phyloP scores from a whole-genome alignment of 2,329 filamentous ascomycete species.

The Orbilia blumenaviensis region DNA sequence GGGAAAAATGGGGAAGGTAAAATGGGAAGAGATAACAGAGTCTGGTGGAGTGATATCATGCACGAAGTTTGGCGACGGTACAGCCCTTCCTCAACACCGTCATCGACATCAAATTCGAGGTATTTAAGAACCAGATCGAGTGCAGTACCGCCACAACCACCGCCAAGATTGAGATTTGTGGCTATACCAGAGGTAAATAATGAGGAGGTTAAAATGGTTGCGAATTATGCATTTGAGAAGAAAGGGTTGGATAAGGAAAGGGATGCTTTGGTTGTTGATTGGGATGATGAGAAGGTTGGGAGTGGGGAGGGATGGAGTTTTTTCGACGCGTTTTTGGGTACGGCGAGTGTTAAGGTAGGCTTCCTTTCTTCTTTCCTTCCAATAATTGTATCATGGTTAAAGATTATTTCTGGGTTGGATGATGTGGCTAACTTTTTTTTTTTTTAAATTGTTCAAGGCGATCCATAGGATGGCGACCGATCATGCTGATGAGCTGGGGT shows the following conservation, averaged over 20 bases:
- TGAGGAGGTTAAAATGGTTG: constrained; percentile 10
- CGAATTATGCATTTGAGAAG: constrained; percentile 13
- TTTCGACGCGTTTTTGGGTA: constrained; percentile 36
- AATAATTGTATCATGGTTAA: background rate
- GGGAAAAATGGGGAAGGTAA: background rate
- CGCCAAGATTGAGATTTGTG: constrained; percentile 4
- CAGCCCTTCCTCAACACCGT: background rate
- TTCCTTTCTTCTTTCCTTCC: background rate
- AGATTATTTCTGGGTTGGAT: too few species aligned
- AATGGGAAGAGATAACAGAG: background rate
- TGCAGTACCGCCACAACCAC: background rate
- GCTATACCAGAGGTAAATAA: constrained; percentile 40
- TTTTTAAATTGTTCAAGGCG: constrained; percentile 8
- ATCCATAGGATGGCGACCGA: constrained; percentile 25
- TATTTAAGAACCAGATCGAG: background rate
- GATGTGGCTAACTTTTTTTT: background rate
- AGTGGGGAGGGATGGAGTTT: background rate
- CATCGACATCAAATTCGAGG: background rate
- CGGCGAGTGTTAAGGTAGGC: constrained; percentile 27
- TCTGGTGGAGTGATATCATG: constrained; percentile 27
- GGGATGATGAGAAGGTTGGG: background rate
- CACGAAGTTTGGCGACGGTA: constrained; percentile 17
- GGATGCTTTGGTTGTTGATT: constrained; percentile 1
- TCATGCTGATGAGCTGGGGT: constrained; percentile 12
- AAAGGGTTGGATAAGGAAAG: background rate